Percentiles rank a stretch among this genome's conserved stretches.
phyloP scores from a whole-genome alignment of 1,284 basidiomycete genomes.

The Fereydounia khargensis region DNA sequence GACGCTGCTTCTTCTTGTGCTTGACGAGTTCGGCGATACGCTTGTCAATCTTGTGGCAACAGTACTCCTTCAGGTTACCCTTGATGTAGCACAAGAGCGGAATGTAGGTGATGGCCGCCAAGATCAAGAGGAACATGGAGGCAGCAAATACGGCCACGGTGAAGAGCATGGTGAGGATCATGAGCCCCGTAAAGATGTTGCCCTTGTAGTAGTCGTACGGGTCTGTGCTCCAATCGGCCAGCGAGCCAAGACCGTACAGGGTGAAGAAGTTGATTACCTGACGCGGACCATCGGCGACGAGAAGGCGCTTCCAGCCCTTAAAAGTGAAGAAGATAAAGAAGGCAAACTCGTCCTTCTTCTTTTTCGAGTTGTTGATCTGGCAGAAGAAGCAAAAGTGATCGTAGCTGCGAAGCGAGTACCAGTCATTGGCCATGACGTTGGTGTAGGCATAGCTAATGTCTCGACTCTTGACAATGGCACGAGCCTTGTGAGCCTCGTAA shows the following conservation, averaged over 20 bases:
- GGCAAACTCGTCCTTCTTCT: conserved; percentile 92
- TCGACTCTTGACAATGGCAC: conserved; percentile 86
- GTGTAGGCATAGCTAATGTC: conserved; percentile 72
- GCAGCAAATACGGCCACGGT: conserved; percentile 84
- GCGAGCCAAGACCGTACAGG: conserved; percentile 83
- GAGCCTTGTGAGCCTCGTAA: conserved; percentile 87
- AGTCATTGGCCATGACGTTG: conserved; percentile 90
- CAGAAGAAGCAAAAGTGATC: conserved; percentile 97
- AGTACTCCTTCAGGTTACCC: conserved; percentile 93
- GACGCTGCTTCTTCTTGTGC: conserved; percentile 80
- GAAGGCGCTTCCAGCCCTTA: conserved; percentile 92
- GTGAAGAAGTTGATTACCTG: conserved; percentile 94
- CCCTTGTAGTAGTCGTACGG: conserved; percentile 67
- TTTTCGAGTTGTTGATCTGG: conserved; percentile 91
- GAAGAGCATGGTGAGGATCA: conserved; percentile 84
- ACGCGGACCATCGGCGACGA: conserved; percentile 93
- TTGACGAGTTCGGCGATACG: conserved; percentile 89
- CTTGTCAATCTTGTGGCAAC: conserved; percentile 98
- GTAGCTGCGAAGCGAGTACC: conserved; percentile 70
- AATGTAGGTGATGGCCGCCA: conserved; percentile 83
- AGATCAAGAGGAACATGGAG: conserved; percentile 75
- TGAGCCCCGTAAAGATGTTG: conserved; percentile 71
- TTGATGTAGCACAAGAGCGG: conserved; percentile 92
- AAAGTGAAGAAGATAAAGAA: conserved; percentile 99
- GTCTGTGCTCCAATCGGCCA: conserved; percentile 67